Evolutionary conservation across 2,329 filamentous ascomycete species (phyloP).

Genomic region (Ophiocordyceps camponoti-rufipedis): DNA sequence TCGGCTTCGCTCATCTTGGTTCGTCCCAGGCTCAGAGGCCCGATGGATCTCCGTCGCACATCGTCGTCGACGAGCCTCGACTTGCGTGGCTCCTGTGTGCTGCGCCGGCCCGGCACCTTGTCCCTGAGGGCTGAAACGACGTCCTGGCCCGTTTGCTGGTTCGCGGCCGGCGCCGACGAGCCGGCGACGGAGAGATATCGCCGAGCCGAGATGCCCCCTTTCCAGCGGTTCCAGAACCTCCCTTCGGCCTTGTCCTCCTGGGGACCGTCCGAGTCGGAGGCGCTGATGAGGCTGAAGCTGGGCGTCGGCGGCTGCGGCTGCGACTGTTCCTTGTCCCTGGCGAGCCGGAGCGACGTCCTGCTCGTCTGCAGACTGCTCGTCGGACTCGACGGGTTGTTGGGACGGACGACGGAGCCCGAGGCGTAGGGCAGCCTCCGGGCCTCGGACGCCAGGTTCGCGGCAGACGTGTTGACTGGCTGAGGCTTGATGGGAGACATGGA

Average conservation of each 20-base stretch:
- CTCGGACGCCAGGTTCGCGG: conserved; percentile 24
- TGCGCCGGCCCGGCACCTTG: conserved; percentile 11
- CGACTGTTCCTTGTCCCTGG: conserved; percentile 9
- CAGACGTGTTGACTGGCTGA: conserved; percentile 16
- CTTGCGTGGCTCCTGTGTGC: conserved; percentile 11
- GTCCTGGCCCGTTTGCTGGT: too few species aligned
- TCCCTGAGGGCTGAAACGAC: conserved; percentile 16
- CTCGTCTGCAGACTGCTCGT: conserved; percentile 14
- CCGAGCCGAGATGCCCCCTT: conserved; percentile 18
- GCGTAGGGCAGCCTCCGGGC: conserved; percentile 25
- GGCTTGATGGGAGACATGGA: conserved; percentile 36
- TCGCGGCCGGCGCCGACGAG: conserved; percentile 6
- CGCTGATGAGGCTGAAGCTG: conserved; percentile 30
- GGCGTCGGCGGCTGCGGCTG: conserved; percentile 29
- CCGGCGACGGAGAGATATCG: conserved; percentile 9
- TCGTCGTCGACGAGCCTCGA: conserved; percentile 8
- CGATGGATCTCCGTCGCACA: conserved; percentile 13
- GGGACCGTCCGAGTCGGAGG: conserved; percentile 13
- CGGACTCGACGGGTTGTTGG: conserved; percentile 18
- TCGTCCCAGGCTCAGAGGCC: conserved; percentile 7
- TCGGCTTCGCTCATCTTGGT: conserved; percentile 7
- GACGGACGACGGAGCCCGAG: conserved; percentile 9
- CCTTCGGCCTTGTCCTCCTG: conserved; percentile 22
- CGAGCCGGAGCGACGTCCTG: conserved; percentile 7
- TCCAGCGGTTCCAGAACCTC: conserved; percentile 42